A percentile compares a stretch with the other conserved stretches of the same genome.
Evolutionary conservation across 495 filamentous ascomycete genomes (phyloP).

Genomic region (Hypoxylon intermedium): DNA sequence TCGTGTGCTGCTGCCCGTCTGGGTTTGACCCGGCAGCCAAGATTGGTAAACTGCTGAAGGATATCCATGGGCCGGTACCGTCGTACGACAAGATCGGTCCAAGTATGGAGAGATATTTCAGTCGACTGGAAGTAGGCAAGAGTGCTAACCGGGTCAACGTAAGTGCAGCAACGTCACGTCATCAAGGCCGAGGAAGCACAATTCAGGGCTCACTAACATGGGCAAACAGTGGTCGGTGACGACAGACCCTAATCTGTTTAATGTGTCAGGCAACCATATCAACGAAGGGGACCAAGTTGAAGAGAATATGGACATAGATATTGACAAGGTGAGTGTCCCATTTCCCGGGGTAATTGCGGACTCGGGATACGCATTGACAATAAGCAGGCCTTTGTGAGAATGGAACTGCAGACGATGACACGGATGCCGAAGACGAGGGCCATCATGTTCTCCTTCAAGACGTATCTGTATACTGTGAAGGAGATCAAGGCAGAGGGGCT

Average conservation of each 20-base stretch:
- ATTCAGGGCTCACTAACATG: slow-evolving; percentile 6
- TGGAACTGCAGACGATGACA: slow-evolving; percentile 80
- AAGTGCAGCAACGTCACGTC: slow-evolving; percentile 9
- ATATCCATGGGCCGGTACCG: slow-evolving; percentile 75
- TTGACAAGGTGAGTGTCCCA: slow-evolving; percentile 49
- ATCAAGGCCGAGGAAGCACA: neutral
- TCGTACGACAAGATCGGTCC: slow-evolving; percentile 75
- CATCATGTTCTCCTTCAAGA: slow-evolving; percentile 80
- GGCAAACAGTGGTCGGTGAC: slow-evolving; percentile 66
- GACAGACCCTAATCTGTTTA: slow-evolving; percentile 62
- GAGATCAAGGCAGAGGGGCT: slow-evolving; percentile 74
- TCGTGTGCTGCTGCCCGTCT: slow-evolving; percentile 73
- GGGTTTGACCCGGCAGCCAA: slow-evolving; percentile 74
- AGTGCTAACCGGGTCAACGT: slow-evolving; percentile 64
- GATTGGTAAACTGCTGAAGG: slow-evolving; percentile 65
- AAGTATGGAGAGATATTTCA: slow-evolving; percentile 82
- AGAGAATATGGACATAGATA: slow-evolving; percentile 58
- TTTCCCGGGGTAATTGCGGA: neutral
- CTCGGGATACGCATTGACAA: neutral
- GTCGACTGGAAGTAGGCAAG: slow-evolving; percentile 60
- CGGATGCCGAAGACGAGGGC: slow-evolving; percentile 70
- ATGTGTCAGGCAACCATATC: slow-evolving; percentile 59
- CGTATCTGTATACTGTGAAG: slow-evolving; percentile 72
- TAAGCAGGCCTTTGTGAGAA: slow-evolving; percentile 63
- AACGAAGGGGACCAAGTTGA: slow-evolving; percentile 50